A percentile compares a stretch with the other conserved stretches of the same genome.
Evolutionary conservation across 805 yeast genomes (phyloP).

Genomic region (Suhomyces pyralidae): DNA sequence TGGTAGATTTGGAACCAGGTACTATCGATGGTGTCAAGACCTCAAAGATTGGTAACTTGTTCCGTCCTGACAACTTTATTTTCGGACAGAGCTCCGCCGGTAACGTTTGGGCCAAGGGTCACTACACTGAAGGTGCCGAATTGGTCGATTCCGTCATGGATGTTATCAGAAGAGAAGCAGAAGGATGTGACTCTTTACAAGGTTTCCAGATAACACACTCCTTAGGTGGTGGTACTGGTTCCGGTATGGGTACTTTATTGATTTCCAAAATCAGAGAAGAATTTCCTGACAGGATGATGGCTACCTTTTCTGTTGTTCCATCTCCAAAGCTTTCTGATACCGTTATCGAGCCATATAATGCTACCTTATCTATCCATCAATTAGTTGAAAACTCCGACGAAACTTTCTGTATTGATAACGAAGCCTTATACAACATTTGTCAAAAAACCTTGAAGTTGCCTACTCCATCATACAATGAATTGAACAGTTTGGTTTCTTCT

Average conservation of each 20-base stretch:
- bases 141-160: slow-evolving; percentile 87
- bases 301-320: slow-evolving; percentile 90
- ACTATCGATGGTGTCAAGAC: slow-evolving; percentile 83
- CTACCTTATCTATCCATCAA: slow-evolving; percentile 87
- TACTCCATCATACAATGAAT: slow-evolving; percentile 75
- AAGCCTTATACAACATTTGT: slow-evolving; percentile 87
- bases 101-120: slow-evolving; percentile 96
- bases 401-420: slow-evolving; percentile 93
- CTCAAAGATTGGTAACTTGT: slow-evolving; percentile 77
- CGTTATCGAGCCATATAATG: slow-evolving; percentile 93
- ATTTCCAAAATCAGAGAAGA: slow-evolving; percentile 86
- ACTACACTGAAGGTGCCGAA: slow-evolving; percentile 96
- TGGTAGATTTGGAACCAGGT: slow-evolving; percentile 92
- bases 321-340: slow-evolving; percentile 90
- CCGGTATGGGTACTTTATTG: slow-evolving; percentile 91
- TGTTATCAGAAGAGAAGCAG: slow-evolving; percentile 90
- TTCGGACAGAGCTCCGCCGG: slow-evolving; percentile 93
- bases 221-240: slow-evolving; percentile 84
- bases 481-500: slow-evolving; percentile 78
- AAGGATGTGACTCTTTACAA: slow-evolving; percentile 87
- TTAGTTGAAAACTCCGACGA: slow-evolving; percentile 88
- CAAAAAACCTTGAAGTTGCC: slow-evolving; percentile 78
- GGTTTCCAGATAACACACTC: slow-evolving; percentile 81
- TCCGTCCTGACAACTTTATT: slow-evolving; percentile 89
- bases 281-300: slow-evolving; percentile 94